Evolutionary conservation across 805 yeast species (phyloP), one percentile per base, ranked within the genome.

Genomic region (Ogataea parapolymorpha): DNA sequence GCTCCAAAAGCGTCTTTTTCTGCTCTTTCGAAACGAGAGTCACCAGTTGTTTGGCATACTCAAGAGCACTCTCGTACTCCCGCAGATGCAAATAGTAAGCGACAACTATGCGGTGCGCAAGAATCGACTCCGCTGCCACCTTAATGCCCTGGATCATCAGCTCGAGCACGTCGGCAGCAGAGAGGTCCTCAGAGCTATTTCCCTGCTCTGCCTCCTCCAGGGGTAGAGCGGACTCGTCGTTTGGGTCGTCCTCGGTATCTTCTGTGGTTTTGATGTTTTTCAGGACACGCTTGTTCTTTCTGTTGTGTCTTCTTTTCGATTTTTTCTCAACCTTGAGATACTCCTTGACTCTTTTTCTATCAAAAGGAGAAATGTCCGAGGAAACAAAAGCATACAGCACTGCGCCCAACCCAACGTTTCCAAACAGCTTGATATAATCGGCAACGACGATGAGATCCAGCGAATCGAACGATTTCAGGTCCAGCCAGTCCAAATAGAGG

Each of bases 301-400:
- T 48, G 18, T 45, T 50, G 8, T 29, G 31, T 11, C 5, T 25
- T 5, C 8, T 28, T 30, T 28, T 32, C 8, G 28, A 13, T 9
- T 22, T 32, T 42, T 49, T 36, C 37, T 45, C 48, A 9, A 35
- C 41, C 20, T 52, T 49, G 36, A 59, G 26, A 40, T 58, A 46
- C 36, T 57, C 52, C 34, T 42, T 16, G 14, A 61, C 61, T 22
- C 41, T 36, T 7, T 60, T 49, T 13, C 63, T 60, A 39, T 72
- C 72, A 53, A 80, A 82, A 0, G 83, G 79, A 0, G 89, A 85
- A 20, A 82, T 65, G 20, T 80, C 90, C 14, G 95, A 83, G 50
- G 75, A 64, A 8, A 79, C 54, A 60, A 74, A 85, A 1, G 82
- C 86, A 53, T 75, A 77, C 1, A 89, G 60, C 1, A 87, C 80